Base-by-base conservation (phyloP, 2,329 filamentous ascomycete species). In the Canariomyces notabilis region DNA sequence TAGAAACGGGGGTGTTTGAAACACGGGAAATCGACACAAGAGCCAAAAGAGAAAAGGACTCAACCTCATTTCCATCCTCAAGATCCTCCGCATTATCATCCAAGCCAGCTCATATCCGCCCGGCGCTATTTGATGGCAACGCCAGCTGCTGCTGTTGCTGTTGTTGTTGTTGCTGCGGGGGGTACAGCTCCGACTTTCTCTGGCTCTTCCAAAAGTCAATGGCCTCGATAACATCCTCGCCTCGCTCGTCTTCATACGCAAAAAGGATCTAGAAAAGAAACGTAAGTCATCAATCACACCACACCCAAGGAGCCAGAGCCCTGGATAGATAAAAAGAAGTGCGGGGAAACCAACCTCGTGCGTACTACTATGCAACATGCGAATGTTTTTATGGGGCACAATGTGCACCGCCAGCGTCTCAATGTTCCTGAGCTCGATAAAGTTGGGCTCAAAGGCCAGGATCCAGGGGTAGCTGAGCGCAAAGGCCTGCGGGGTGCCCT, bases 391-490 rank as follows among this genome's bases (percentile, higher is more conserved):
- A 61, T 90, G 89, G 48, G 90, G 94, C 64, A 97, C 86, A 59
- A 98, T 95, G 65, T 96, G 90, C 53, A 97, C 89, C 50, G 89
- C 87, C 54, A 89, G 89, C 42, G 85, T 95, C 67, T 98, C 93
- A 65, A 96, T 91, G 63, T 95, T 88, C 55, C 93, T 79, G 59
- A 98, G 86, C 70, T 98, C 93, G 58, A 98, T 94, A 62, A 98
- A 98, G 62, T 93, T 95, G 31, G 89, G 83, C 69, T 98, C 93
- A 65, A 98, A 98, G 1, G 91, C 93, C 59, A 98, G 73, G 53
- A 98, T 96, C 77, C 94, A 98, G 38, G 93, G 93, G 61, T 94
- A 94, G 56, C 89, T 95, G 44, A 97, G 82, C 1, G 93, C 93
- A 67, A 98, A 98, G 48, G 83, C 85, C 59, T 89, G 85, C 33